Base-by-base conservation (phyloP, 2,329 filamentous ascomycete species). In the Cercospora citrullina region DNA sequence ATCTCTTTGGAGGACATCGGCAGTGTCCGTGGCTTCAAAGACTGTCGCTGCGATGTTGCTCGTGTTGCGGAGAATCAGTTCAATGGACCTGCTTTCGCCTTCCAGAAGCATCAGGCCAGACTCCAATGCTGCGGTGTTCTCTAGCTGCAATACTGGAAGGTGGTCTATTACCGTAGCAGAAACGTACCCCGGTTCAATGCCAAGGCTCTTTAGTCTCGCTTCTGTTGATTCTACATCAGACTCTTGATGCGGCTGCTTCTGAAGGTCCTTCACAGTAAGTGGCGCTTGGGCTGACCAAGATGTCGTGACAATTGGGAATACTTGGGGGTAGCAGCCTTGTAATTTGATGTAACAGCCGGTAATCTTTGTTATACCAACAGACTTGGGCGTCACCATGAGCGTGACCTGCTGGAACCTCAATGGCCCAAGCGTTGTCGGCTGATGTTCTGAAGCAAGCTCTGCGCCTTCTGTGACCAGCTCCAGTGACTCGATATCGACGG, bases 31-130 rank as follows among this genome's bases (percentile, higher is more conserved):
- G 9, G 76, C 69, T 18, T 76, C 72, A 28, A 75, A 75, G 3
- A 98, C 90, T 76, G 97, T 92, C 1, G 92, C 92, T 1, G 92
- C 84, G 1, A 90, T 93, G 0, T 84, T 78, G 0, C 93, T 95
- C 8, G 88, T 83, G 72, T 99, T 99, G 72, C 91, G 87, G 14
- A 98, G 81, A 0, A 91, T 94, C 16, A 97, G 85, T 0, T 87
- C 90, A 76, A 98, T 96, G 0, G 84, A 83, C 73, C 89, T 90
- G 23, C 86, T 87, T 79, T 99, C 94, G 53, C 95, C 95, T 80
- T 98, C 94, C 5, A 99, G 84, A 10, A 99, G 86, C 93, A 97
- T 97, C 39, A 97, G 83, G 9, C 93, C 91, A 23, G 91, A 92
- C 75, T 97, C 94, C 0, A 91, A 87, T 1, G 97, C 84, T 12